Base-by-base conservation (phyloP, 495 filamentous ascomycete genomes). In the Aspergillus taichungensis region DNA sequence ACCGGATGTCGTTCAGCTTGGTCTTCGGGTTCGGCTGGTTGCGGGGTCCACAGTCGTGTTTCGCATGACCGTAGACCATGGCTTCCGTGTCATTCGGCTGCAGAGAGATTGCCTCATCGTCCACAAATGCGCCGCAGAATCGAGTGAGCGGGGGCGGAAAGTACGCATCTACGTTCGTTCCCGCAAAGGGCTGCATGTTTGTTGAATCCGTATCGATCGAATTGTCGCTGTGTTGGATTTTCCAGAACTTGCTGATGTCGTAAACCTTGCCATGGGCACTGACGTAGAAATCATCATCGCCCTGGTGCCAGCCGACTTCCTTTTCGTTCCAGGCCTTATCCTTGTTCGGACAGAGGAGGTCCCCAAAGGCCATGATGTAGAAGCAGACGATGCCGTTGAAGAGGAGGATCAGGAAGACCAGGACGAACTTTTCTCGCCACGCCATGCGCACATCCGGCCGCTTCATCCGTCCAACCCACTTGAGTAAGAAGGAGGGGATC, bases 401-500 rank as follows among this genome's bases (percentile, higher is more conserved):
- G 29, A 97, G 52, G 14, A 87, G 58, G 49, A 98, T 97, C 46
- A 95, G 46, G 30, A 84, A 64, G 24, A 87, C 76, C 8, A 98
- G 72, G 5, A 95, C 81, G 33, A 98, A 32, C 65, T 98, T 98
- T 55, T 98, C 92, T 59, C 91, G 73, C 92, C 92, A 98, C 5
- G 92, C 92, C 79, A 97, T 85, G 1, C 92, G 84, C 34, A 98
- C 86, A 66, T 98, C 92, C 1, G 92, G 92, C 34, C 92, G 81
- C 67, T 95, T 95, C 92, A 97, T 98, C 13, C 92, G 84, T 12
- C 92, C 92, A 49, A 97, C 53, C 42, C 76, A 84, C n/a, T 72
- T 72, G 2, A 98, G 76, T 0, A 82, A 41, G 40, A 88, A 88
- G 2, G 90, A 95, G 1, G 92, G 92, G 50, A 95, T 94, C 88